These are phyloP conservation scores for Coprinopsis cinerea DNA, from an alignment of 768 basidiomycete genomes.

Conservation along the genomic window DNA sequence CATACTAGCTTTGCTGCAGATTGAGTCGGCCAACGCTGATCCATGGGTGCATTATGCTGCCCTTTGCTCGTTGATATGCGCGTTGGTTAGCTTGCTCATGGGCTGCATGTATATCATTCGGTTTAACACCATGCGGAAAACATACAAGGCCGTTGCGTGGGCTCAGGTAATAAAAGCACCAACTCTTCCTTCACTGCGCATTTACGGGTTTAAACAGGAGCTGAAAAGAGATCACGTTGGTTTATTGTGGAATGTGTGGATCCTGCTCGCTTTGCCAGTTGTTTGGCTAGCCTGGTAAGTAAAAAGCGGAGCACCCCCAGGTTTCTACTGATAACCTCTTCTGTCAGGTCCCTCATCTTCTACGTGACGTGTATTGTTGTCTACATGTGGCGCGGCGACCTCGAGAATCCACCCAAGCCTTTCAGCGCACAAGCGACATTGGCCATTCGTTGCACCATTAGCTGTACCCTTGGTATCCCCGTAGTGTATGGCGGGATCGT, in stretches of 20 bases:
- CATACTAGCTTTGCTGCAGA: conserved; percentile 29
- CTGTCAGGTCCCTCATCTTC: conserved; percentile 47
- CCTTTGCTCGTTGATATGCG: conserved; percentile 49
- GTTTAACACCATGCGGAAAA: conserved; percentile 59
- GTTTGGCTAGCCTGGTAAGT: conserved; percentile 57
- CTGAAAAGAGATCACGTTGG: conserved; percentile 26
- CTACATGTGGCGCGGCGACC: conserved; percentile 43
- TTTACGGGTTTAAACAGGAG: too few relatives aligned
- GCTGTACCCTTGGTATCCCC: conserved; percentile 45
- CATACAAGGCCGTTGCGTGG: conserved; percentile 60
- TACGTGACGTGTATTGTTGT: conserved; percentile 54
- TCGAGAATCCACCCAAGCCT: not conserved
- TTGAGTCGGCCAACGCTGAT: conserved; percentile 37
- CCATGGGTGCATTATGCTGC: conserved; percentile 53
- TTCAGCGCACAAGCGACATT: not conserved
- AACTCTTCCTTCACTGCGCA: too few relatives aligned
- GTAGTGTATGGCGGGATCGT: conserved; percentile 48
- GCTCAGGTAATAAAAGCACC: too few relatives aligned
- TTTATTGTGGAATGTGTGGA: conserved; percentile 61
- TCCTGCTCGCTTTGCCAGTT: conserved; percentile 58
- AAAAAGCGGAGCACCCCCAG: too few relatives aligned
- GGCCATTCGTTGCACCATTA: conserved; percentile 33
- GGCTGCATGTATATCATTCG: conserved; percentile 63
- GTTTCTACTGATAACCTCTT: too few relatives aligned
- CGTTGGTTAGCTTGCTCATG: conserved; percentile 55